A percentile compares a stretch with the other conserved stretches of the same genome.
Conservation (phyloP, 2,329 filamentous ascomycete genomes). For the Trichoderma citrinoviride region DNA sequence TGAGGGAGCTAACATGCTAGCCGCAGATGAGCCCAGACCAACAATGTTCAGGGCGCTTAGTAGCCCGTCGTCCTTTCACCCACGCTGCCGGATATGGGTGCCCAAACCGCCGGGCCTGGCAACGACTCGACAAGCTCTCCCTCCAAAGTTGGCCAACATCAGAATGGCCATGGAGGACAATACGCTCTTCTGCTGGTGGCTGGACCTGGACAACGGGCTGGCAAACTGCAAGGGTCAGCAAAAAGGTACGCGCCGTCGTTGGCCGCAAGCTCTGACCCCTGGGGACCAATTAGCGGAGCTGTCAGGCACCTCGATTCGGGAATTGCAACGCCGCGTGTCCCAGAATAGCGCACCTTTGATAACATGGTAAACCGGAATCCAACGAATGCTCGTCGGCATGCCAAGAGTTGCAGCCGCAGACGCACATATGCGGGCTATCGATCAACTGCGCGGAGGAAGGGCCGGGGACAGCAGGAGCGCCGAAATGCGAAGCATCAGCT, state of each 20-base stretch:
- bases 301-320: conserved; percentile 10
- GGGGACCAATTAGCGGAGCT: conserved; percentile 18
- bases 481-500: background rate
- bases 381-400: background rate
- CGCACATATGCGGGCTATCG: conserved; percentile 6
- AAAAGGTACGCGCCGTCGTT: conserved; percentile 22
- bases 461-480: conserved; percentile 7
- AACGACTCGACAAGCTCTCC: background rate
- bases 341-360: conserved; percentile 10
- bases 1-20: conserved; percentile 13
- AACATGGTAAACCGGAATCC: background rate
- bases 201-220: conserved; percentile 7
- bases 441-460: conserved; percentile 3
- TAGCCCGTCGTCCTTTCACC: background rate
- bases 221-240: conserved; percentile 1
- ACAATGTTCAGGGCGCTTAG: conserved; percentile 21
- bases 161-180: background rate
- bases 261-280: background rate
- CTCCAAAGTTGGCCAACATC: background rate
- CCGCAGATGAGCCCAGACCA: conserved; percentile 12
- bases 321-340: conserved; percentile 21
- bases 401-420: background rate
- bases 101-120: conserved; percentile 12
- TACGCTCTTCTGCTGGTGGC: conserved; percentile 14
- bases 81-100: conserved; percentile 1